Evolutionary conservation across 495 filamentous ascomycete species (phyloP), one percentile per base, ranked within the genome.

Genomic region (Tuber brumale): DNA sequence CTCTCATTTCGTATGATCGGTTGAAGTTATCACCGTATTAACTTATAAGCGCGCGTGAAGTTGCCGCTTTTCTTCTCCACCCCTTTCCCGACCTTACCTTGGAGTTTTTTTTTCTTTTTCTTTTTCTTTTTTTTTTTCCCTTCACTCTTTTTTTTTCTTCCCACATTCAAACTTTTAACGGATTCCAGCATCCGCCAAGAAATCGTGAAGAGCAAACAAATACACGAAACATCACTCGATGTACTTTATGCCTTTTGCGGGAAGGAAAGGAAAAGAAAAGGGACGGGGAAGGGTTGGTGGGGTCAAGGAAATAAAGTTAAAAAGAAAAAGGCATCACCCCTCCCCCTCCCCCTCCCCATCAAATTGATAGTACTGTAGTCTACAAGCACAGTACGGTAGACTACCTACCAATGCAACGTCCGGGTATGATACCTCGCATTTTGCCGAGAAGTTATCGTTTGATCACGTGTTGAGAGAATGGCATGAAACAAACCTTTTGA

Each of bases 221-320:
- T 57, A 27, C 48, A 57, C 48, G 23, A 57, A 57, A 57, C 48
- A 57, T 57, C 48, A 57, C 48, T 57, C 48, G 48, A 57, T 57
- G 48, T 57, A 57, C 48, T 57, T 57, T 57, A 57, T 27, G 48
- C 48, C 23, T 6, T n/a, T n/a, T 3, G 9, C 37, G 48, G 48
- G 48, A 57, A 57, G 48, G 46, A 48, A n/a, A n/a, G n/a, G n/a
- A n/a, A n/a, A n/a, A 23, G 45, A 14, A 48, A 23, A 48, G 19
- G 45, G 48, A 27, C n/a, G 48, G 23, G 23, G 27, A n/a, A 3
- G 7, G 19, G 19, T 48, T 48, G 19, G 46, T 23, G 46, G 21
- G 2, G 19, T 48, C 46, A 48, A 18, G 4, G 21, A 48, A 23
- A 48, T 48, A 48, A 23, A 48, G 41, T 42, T 42, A 42, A 42